Evolutionary conservation across 768 basidiomycete genomes (phyloP).

Genomic region (Boletus rubescentipes): DNA sequence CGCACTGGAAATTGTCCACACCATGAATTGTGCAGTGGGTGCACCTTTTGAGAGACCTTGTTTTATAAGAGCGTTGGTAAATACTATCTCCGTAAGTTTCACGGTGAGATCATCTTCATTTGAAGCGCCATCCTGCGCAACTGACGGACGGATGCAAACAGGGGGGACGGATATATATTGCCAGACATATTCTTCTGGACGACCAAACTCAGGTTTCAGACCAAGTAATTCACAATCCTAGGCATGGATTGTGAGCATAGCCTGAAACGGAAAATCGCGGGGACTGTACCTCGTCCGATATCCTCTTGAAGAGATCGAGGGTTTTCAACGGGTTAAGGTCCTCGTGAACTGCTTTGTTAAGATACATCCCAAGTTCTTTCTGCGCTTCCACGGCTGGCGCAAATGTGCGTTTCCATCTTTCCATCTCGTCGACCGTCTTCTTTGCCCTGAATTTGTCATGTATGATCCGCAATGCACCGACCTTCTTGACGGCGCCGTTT

Average conservation of each 20-base stretch:
- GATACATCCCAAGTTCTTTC: constrained; percentile 79
- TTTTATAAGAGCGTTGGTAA: constrained; percentile 90
- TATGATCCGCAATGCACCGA: constrained; percentile 90
- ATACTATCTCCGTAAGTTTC: constrained; percentile 95
- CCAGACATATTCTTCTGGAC: constrained; percentile 98
- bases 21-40: constrained; percentile 89
- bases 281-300: constrained; percentile 78
- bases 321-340: constrained; percentile 95
- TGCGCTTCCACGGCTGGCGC: constrained; percentile 78
- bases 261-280: not conserved
- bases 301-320: constrained; percentile 85
- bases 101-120: constrained; percentile 99
- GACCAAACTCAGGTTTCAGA: constrained; percentile 79
- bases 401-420: constrained; percentile 84
- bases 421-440: constrained; percentile 87
- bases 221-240: constrained; percentile 96
- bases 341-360: constrained; percentile 87
- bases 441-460: constrained; percentile 97
- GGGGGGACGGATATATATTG: constrained; percentile 98
- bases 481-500: constrained; percentile 97
- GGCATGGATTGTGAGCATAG: constrained; percentile 1
- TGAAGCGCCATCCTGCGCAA: constrained; percentile 95
- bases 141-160: constrained; percentile 95
- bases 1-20: constrained; percentile 22
- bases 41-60: constrained; percentile 86